Conservation (phyloP, 352 stramenopile genomes). For the Globisporangium abappressorium region DNA sequence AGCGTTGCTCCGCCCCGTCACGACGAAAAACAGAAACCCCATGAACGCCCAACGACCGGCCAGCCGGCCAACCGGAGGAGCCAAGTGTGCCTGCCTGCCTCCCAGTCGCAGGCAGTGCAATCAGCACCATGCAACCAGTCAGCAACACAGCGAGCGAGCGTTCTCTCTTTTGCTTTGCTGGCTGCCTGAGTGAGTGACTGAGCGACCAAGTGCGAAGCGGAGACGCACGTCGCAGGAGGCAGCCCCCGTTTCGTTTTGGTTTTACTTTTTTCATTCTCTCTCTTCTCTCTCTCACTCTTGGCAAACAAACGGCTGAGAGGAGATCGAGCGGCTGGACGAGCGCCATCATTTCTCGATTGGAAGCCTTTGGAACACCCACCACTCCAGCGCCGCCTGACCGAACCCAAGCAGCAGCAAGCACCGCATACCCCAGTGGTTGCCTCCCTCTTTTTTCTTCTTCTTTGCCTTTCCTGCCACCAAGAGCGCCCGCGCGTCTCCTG, state of each 20-base stretch:
- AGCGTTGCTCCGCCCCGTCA: constrained; percentile 8
- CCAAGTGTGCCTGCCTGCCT: constrained; percentile 7
- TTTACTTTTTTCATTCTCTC: not conserved
- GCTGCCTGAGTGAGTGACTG: constrained; percentile 1
- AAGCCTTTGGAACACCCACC: constrained; percentile 13
- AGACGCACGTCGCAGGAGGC: constrained; percentile 3
- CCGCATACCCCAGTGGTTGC: not conserved
- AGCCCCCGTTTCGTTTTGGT: constrained; percentile 9
- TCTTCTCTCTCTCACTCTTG: not conserved
- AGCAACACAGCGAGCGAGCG: too few species aligned
- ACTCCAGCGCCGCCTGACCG: not conserved
- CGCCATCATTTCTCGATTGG: constrained; percentile 26
- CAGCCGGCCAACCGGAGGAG: constrained; percentile 6
- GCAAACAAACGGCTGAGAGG: not conserved
- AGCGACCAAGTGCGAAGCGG: not conserved
- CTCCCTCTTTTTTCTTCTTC: not conserved
- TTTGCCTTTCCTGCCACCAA: not conserved
- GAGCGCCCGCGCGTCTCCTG: constrained; percentile 7
- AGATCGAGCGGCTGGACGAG: constrained; percentile 2
- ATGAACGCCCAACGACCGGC: constrained; percentile 6
- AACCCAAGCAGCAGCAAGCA: not conserved
- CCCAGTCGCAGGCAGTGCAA: not conserved
- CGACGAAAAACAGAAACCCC: constrained; percentile 20
- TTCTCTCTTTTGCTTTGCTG: not conserved
- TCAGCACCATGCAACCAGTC: not conserved